These are phyloP conservation scores for Malus hybrid DNA, from an alignment of 331 rosid genomes.

Conservation along the genomic window DNA sequence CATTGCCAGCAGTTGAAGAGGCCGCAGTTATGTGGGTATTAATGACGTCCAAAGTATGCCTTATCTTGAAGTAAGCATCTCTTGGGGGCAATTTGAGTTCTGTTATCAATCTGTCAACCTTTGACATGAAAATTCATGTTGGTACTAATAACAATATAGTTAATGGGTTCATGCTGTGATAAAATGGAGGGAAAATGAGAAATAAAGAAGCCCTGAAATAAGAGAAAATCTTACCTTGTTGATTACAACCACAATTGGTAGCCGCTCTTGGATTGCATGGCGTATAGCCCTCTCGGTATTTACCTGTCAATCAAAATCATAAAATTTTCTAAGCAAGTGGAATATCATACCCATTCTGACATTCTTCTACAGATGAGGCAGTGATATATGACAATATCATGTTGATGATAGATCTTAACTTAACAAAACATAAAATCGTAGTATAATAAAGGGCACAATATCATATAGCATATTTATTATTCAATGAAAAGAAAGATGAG, in stretches of 20 bases:
- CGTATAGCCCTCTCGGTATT: slow-evolving; percentile 97
- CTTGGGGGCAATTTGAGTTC: slow-evolving; percentile 93
- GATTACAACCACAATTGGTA: slow-evolving; percentile 86
- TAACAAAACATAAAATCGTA: not conserved
- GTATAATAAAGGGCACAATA: not conserved
- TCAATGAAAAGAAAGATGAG: not conserved
- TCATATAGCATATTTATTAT: not conserved
- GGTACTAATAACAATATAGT: not conserved
- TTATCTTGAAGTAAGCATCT: slow-evolving; percentile 88
- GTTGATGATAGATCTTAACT: not conserved
- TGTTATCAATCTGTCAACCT: slow-evolving; percentile 94
- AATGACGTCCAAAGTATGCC: slow-evolving; percentile 89
- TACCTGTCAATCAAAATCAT: slow-evolving; percentile 39
- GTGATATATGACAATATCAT: not conserved
- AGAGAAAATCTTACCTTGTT: slow-evolving; percentile 53
- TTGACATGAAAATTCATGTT: slow-evolving; percentile 5
- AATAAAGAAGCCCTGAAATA: not conserved
- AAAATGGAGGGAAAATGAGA: not conserved
- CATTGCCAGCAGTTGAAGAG: slow-evolving; percentile 83
- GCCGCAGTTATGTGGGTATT: slow-evolving; percentile 81
- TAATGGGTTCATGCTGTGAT: not conserved
- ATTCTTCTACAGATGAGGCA: not conserved
- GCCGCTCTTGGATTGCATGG: slow-evolving; percentile 87
- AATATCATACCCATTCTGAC: not conserved
- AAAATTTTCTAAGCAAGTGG: not conserved